Conservation (phyloP, 768 basidiomycete species). For the Phlebiopsis gigantea region DNA sequence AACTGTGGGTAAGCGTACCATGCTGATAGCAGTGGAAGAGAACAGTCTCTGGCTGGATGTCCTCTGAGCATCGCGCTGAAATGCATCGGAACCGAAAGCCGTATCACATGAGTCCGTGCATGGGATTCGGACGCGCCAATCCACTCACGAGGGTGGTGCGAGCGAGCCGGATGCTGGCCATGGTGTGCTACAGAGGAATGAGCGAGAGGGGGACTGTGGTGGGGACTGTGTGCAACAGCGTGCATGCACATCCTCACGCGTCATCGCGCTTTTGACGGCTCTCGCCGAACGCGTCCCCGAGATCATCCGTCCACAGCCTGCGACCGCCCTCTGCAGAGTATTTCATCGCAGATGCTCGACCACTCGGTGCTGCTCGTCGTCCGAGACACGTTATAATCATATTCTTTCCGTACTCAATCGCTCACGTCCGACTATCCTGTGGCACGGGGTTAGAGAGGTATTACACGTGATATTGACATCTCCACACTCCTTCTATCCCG, state of each 20-base stretch:
- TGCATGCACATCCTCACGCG: not conserved
- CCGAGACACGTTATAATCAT: not conserved
- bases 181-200: slow-evolving; percentile 9
- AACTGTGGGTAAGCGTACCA: slow-evolving; percentile 26
- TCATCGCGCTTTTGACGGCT: slow-evolving; percentile 7
- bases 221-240: not conserved
- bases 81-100: slow-evolving; percentile 7
- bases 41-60: slow-evolving; percentile 19
- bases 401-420: too few species aligned
- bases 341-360: not conserved
- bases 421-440: too few species aligned
- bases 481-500: not conserved
- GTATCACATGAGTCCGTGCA: slow-evolving; percentile 28
- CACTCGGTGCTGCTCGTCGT: not conserved
- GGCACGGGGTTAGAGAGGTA: slow-evolving; percentile 15
- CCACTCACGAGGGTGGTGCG: slow-evolving; percentile 20
- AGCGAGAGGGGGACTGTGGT: not conserved
- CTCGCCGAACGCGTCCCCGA: slow-evolving; percentile 13
- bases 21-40: slow-evolving; percentile 28
- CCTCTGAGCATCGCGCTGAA: slow-evolving; percentile 14
- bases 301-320: slow-evolving; percentile 12
- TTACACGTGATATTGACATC: slow-evolving; percentile 21
- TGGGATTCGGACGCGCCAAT: not conserved
- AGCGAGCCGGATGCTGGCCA: slow-evolving; percentile 25
- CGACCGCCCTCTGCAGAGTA: not conserved